phyloP scores from a whole-genome alignment of 257 asterid genomes.

The Nemophila menziesii region DNA sequence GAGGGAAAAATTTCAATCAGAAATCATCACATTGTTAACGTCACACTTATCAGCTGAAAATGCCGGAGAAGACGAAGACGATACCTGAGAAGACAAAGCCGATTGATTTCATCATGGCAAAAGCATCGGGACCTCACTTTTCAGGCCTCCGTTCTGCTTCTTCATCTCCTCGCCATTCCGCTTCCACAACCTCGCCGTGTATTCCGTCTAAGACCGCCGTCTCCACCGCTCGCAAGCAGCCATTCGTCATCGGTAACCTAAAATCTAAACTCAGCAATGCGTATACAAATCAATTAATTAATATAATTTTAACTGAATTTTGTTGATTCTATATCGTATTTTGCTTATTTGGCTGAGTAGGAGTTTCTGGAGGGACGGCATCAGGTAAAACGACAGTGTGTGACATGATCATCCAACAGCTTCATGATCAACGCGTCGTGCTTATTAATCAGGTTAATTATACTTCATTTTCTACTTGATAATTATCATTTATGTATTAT shows the following conservation, averaged over 20 bases:
- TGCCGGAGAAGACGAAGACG: not conserved
- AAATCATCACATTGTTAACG: not conserved
- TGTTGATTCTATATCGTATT: too few species aligned
- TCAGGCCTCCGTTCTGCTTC: constrained; percentile 71
- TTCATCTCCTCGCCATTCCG: constrained; percentile 42
- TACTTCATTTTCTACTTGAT: not conserved
- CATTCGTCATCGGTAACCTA: constrained; percentile 79
- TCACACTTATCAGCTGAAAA: not conserved
- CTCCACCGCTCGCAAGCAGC: constrained; percentile 49
- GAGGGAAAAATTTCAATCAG: not conserved
- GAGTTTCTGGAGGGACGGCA: constrained; percentile 99
- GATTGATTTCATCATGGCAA: constrained; percentile 87
- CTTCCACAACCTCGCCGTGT: constrained; percentile 22
- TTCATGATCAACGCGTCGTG: constrained; percentile 96
- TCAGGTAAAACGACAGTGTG: constrained; percentile 96
- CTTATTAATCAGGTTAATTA: constrained; percentile 72
- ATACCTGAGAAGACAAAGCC: constrained; percentile 58
- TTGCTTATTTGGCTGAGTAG: constrained; percentile 24
- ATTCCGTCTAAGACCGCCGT: constrained; percentile 26
- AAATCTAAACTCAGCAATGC: not conserved
- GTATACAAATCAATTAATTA: not conserved
- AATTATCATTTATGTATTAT: too few species aligned
- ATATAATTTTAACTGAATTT: not conserved
- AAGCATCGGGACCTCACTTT: constrained; percentile 84
- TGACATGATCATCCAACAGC: constrained; percentile 98